Conservation (phyloP, 495 filamentous ascomycete genomes). For the Penicillium lividum region DNA sequence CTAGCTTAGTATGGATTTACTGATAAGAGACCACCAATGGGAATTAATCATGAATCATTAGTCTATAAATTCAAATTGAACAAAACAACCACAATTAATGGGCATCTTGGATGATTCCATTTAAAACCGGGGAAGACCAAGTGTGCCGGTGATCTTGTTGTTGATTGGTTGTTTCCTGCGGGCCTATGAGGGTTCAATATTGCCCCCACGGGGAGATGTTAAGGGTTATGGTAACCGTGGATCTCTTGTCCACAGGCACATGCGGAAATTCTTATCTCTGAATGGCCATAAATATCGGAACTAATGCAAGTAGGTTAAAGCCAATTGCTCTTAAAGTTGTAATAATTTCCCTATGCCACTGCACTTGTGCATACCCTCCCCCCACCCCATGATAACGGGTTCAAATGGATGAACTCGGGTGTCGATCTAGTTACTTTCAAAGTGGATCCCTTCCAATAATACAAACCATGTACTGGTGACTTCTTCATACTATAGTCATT, state of each 20-base stretch:
- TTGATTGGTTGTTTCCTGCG: slow-evolving; percentile 22
- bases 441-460: background rate
- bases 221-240: slow-evolving; percentile 10
- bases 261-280: slow-evolving; percentile 16
- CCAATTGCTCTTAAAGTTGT: slow-evolving; percentile 33
- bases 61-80: background rate
- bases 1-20: background rate
- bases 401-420: slow-evolving; percentile 2
- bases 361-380: background rate
- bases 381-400: background rate
- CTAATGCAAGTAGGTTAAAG: slow-evolving; percentile 20
- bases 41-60: background rate
- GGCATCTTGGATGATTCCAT: slow-evolving; percentile 6
- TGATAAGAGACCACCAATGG: background rate
- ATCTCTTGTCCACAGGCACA: slow-evolving; percentile 11
- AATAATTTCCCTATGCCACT: background rate
- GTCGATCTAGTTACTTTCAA: background rate
- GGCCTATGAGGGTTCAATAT: slow-evolving; percentile 9
- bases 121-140: slow-evolving; percentile 21
- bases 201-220: slow-evolving; percentile 21
- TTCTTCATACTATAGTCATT: background rate
- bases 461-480: background rate
- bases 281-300: slow-evolving; percentile 16
- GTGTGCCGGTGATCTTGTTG: slow-evolving; percentile 18
- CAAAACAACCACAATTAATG: background rate